Conservation (phyloP, 2,329 filamentous ascomycete species). For the Monilinia vaccinii-corymbosi region DNA sequence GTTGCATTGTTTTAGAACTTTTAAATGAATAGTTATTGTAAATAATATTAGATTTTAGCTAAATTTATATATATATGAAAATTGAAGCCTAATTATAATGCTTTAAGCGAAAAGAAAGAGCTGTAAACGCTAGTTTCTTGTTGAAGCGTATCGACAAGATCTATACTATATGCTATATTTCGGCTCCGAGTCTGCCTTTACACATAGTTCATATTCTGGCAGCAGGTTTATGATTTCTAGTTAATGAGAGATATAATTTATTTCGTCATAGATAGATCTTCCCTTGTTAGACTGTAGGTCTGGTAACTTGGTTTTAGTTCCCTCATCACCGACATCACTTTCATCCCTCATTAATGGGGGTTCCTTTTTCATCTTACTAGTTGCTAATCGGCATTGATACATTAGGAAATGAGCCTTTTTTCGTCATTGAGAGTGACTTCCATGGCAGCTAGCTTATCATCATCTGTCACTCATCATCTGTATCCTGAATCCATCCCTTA, state of each 20-base stretch:
- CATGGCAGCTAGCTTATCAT: background rate
- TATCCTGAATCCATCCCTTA: background rate
- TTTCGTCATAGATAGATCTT: background rate
- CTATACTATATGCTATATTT: too few relatives aligned
- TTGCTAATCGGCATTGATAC: background rate
- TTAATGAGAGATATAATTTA: background rate
- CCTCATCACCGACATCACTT: background rate
- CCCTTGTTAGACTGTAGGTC: background rate
- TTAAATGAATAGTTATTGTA: too few relatives aligned
- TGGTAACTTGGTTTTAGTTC: background rate
- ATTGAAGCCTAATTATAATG: too few relatives aligned
- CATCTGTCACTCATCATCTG: background rate
- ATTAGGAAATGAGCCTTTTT: background rate
- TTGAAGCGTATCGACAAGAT: too few relatives aligned
- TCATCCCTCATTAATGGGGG: background rate
- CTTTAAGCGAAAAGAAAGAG: too few relatives aligned
- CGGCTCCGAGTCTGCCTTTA: too few relatives aligned
- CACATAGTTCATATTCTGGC: too few relatives aligned
- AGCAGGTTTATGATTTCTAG: background rate
- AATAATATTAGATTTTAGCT: too few relatives aligned
- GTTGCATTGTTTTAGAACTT: too few relatives aligned
- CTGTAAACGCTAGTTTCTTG: too few relatives aligned
- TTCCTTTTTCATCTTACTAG: background rate
- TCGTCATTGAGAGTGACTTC: background rate
- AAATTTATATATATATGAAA: too few relatives aligned